Evolutionary conservation across 441 rosid species (phyloP).

Genomic region (Euphorbia celastroides): DNA sequence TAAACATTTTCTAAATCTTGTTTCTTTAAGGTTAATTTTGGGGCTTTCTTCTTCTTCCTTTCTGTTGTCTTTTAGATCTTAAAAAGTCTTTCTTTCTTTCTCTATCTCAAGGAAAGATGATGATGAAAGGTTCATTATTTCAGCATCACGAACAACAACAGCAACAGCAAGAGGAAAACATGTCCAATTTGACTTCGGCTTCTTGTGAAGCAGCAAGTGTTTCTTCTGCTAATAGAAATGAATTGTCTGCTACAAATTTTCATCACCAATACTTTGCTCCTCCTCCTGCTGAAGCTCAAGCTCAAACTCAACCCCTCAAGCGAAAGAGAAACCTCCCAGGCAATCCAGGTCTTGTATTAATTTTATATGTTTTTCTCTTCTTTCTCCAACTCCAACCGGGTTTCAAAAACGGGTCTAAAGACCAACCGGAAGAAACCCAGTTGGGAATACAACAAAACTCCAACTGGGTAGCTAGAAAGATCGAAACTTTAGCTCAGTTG

Average conservation of each 20-base stretch:
- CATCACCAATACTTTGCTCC: conserved; percentile 38
- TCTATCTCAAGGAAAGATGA: conserved; percentile 27
- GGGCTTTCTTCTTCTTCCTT: conserved; percentile 11
- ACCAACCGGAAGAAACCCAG: background rate
- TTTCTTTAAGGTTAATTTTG: conserved; percentile 15
- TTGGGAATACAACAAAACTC: background rate
- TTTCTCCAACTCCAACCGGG: background rate
- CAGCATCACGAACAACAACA: conserved; percentile 39
- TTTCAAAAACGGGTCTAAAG: background rate
- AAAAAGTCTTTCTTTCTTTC: background rate
- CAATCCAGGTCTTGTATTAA: conserved; percentile 51
- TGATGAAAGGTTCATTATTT: conserved; percentile 51
- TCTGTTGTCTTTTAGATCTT: background rate
- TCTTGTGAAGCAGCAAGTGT: conserved; percentile 79
- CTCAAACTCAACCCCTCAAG: conserved; percentile 37
- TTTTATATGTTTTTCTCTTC: background rate
- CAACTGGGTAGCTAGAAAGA: too few species aligned
- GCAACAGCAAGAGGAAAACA: conserved; percentile 52
- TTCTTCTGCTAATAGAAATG: conserved; percentile 63
- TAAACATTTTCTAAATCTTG: conserved; percentile 19
- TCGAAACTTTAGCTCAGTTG: too few species aligned
- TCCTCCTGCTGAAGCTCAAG: conserved; percentile 20
- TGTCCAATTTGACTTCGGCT: conserved; percentile 90
- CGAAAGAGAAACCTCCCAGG: conserved; percentile 77
- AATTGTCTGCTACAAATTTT: conserved; percentile 27